Evolutionary conservation across 2,329 filamentous ascomycete species (phyloP).

Genomic region (Fusarium nelsonii): DNA sequence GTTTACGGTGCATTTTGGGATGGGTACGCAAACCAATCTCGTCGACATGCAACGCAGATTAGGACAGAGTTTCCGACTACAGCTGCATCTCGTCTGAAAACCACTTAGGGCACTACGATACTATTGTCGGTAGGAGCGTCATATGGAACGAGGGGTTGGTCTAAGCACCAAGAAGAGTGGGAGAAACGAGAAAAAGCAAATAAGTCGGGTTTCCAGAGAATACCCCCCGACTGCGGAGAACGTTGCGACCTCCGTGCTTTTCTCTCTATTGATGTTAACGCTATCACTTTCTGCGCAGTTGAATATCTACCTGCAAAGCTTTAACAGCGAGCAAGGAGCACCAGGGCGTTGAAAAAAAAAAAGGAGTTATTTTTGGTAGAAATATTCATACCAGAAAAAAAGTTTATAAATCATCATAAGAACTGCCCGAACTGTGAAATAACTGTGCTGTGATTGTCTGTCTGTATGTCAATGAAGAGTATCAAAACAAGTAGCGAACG

Average conservation of each 20-base stretch:
- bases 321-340: slow-evolving; percentile 47
- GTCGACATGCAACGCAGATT: slow-evolving; percentile 7
- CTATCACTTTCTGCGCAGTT: slow-evolving; percentile 41
- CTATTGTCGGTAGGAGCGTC: slow-evolving; percentile 30
- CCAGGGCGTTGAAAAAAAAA: slow-evolving; percentile 38
- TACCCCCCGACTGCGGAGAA: slow-evolving; percentile 39
- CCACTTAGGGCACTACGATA: slow-evolving; percentile 34
- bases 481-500: slow-evolving; percentile 18
- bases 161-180: slow-evolving; percentile 23
- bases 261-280: slow-evolving; percentile 39
- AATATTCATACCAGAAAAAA: slow-evolving; percentile 38
- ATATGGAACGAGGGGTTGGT: slow-evolving; percentile 21
- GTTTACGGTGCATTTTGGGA: slow-evolving; percentile 26
- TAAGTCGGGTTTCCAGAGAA: slow-evolving; percentile 30
- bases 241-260: slow-evolving; percentile 33
- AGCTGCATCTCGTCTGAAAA: slow-evolving; percentile 21
- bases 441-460: background rate
- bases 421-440: background rate
- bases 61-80: slow-evolving; percentile 6
- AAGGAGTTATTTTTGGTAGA: slow-evolving; percentile 33
- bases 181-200: slow-evolving; percentile 19
- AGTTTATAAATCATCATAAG: slow-evolving; percentile 20
- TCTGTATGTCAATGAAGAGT: background rate
- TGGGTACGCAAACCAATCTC: slow-evolving; percentile 25
- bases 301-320: slow-evolving; percentile 34